A percentile compares a stretch with the other conserved stretches of the same genome.
Evolutionary conservation across 345 rosid genomes (phyloP).

Genomic region (Citrus inodora): DNA sequence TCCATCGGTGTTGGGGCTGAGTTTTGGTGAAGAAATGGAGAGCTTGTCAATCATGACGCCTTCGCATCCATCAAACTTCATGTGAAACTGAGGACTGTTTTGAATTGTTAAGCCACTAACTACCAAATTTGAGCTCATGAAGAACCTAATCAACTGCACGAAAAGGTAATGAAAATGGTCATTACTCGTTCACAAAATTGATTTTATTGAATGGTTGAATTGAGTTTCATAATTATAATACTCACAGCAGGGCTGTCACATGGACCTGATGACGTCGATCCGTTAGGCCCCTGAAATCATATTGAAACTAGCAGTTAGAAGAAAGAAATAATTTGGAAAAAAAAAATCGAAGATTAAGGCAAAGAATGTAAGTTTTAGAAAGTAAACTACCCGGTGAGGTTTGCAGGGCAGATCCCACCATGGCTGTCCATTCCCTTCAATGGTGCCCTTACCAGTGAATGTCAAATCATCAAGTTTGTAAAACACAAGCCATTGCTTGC

Average conservation of each 20-base stretch:
- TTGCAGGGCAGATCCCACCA: slow-evolving; percentile 99
- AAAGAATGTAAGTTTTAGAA: neutral
- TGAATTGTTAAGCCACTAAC: slow-evolving; percentile 68
- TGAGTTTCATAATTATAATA: slow-evolving; percentile 10
- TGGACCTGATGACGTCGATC: slow-evolving; percentile 54
- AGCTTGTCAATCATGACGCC: slow-evolving; percentile 66
- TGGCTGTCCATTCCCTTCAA: slow-evolving; percentile 92
- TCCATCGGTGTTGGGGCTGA: slow-evolving; percentile 94
- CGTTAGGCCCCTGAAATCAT: slow-evolving; percentile 62
- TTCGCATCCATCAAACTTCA: slow-evolving; percentile 95
- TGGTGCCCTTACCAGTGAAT: slow-evolving; percentile 71
- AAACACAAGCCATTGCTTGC: slow-evolving; percentile 87
- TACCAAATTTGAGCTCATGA: slow-evolving; percentile 86
- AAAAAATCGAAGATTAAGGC: neutral
- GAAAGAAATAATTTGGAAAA: neutral
- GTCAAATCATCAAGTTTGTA: slow-evolving; percentile 62
- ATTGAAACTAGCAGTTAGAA: neutral
- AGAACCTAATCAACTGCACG: slow-evolving; percentile 78
- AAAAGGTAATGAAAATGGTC: neutral
- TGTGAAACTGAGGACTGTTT: slow-evolving; percentile 92
- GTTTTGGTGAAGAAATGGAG: slow-evolving; percentile 78
- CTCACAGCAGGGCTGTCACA: slow-evolving; percentile 91
- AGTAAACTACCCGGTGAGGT: slow-evolving; percentile 74
- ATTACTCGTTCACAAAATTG: neutral
- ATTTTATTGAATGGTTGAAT: neutral